phyloP scores from a whole-genome alignment of 1,139 yeast species.

The Dujonia santamariae region DNA sequence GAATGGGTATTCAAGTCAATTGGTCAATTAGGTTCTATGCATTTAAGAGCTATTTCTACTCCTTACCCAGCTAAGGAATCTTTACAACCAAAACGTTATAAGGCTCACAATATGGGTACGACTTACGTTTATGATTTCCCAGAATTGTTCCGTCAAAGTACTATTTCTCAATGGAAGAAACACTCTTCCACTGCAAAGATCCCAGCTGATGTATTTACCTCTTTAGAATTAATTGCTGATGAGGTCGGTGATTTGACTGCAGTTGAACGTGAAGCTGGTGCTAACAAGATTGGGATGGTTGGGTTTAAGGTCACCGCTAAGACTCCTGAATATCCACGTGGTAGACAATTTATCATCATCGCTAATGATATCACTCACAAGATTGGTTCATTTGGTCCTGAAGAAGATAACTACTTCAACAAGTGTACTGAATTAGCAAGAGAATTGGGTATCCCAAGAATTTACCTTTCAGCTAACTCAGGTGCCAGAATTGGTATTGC shows the following conservation, averaged over 20 bases:
- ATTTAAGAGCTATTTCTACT: constrained; percentile 88
- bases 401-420: constrained; percentile 87
- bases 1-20: constrained; percentile 97
- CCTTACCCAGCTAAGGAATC: constrained; percentile 98
- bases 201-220: constrained; percentile 76
- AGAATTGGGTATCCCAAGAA: constrained; percentile 87
- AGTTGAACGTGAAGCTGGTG: constrained; percentile 93
- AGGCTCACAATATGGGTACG: constrained; percentile 97
- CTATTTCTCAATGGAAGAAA: constrained; percentile 79
- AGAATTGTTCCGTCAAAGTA: constrained; percentile 93
- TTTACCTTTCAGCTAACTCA: constrained; percentile 94
- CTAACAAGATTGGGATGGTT: constrained; percentile 95
- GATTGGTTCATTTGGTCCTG: constrained; percentile 99
- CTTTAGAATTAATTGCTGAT: constrained; percentile 82
- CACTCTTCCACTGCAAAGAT: constrained; percentile 51
- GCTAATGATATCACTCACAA: constrained; percentile 97
- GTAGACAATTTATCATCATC: constrained; percentile 87
- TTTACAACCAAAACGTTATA: constrained; percentile 96
- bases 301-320: constrained; percentile 89
- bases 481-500: constrained; percentile 99
- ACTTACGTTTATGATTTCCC: constrained; percentile 99
- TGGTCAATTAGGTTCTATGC: constrained; percentile 96
- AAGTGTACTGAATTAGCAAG: constrained; percentile 92
- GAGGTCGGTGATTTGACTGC: constrained; percentile 77
- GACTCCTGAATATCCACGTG: constrained; percentile 96